Conservation (phyloP, 2,329 filamentous ascomycete species). For the Orbilia quercus region DNA sequence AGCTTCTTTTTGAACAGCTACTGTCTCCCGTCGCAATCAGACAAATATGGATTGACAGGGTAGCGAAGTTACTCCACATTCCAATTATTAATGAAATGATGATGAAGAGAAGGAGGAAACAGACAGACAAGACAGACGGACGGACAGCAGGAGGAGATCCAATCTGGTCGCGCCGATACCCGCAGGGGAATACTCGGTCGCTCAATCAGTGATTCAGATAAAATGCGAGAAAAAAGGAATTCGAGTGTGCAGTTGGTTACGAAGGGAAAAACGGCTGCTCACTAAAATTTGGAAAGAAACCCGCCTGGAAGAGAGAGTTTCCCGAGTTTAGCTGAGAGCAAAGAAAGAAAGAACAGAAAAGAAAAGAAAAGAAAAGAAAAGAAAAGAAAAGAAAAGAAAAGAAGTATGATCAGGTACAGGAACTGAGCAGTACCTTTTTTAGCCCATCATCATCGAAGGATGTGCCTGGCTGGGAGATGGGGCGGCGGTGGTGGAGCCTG, state of each 20-base stretch:
- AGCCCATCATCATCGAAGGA: constrained; percentile 26
- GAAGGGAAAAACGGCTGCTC: constrained; percentile 15
- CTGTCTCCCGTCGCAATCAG: constrained; percentile 38
- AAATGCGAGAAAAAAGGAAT: constrained; percentile 29
- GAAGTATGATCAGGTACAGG: constrained; percentile 47
- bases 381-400: constrained; percentile 14
- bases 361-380: constrained; percentile 16
- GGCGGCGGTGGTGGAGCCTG: constrained; percentile 31
- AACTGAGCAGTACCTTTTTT: constrained; percentile 46
- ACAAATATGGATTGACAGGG: constrained; percentile 54
- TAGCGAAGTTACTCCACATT: constrained; percentile 53
- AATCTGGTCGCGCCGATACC: constrained; percentile 32
- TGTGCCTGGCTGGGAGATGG: constrained; percentile 54
- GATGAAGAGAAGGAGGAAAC: no score
- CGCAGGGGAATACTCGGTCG: constrained; percentile 23
- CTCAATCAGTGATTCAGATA: constrained; percentile 27
- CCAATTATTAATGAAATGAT: constrained; percentile 45
- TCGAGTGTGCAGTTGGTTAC: constrained; percentile 8
- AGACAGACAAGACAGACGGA: no score
- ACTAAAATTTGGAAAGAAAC: constrained; percentile 33
- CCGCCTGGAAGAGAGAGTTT: background rate
- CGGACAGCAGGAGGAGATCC: constrained; percentile 20
- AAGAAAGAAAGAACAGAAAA: constrained; percentile 5
- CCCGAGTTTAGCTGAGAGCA: constrained; percentile 1
- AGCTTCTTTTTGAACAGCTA: constrained; percentile 32